phyloP scores from a whole-genome alignment of 1,284 basidiomycete genomes.

The Leccinum pallidistipes region DNA sequence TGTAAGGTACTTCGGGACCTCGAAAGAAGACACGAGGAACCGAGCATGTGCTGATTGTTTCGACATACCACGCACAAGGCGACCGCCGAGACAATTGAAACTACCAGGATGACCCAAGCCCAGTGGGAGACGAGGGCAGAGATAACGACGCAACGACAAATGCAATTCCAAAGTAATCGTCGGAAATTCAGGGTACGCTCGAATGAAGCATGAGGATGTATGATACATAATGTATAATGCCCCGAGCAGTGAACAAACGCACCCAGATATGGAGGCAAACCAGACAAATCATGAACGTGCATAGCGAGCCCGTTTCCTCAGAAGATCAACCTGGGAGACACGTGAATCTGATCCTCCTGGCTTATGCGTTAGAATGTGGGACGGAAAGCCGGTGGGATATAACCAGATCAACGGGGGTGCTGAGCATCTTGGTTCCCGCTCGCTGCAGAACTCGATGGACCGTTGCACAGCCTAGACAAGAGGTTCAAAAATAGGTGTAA shows the following conservation, averaged over 20 bases:
- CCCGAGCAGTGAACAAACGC: background rate
- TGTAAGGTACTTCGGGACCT: background rate
- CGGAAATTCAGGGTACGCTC: background rate
- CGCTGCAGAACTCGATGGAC: background rate
- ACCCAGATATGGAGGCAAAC: background rate
- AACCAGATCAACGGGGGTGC: background rate
- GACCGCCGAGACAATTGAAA: background rate
- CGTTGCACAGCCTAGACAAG: background rate
- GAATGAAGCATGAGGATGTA: background rate
- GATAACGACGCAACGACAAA: background rate
- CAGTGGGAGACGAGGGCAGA: background rate
- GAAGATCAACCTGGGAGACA: background rate
- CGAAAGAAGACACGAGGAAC: too few relatives aligned
- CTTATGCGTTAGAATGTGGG: too few relatives aligned
- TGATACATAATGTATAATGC: background rate
- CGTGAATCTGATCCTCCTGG: too few relatives aligned
- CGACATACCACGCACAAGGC: background rate
- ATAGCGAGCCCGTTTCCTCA: background rate
- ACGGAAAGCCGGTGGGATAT: too few relatives aligned
- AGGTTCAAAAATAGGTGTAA: background rate
- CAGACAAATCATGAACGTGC: background rate
- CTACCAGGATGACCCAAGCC: background rate
- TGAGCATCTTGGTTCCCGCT: background rate
- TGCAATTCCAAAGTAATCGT: background rate
- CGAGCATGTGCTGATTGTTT: background rate